Conservation (phyloP, 352 stramenopile species). For the Phytopythium delawarense region DNA sequence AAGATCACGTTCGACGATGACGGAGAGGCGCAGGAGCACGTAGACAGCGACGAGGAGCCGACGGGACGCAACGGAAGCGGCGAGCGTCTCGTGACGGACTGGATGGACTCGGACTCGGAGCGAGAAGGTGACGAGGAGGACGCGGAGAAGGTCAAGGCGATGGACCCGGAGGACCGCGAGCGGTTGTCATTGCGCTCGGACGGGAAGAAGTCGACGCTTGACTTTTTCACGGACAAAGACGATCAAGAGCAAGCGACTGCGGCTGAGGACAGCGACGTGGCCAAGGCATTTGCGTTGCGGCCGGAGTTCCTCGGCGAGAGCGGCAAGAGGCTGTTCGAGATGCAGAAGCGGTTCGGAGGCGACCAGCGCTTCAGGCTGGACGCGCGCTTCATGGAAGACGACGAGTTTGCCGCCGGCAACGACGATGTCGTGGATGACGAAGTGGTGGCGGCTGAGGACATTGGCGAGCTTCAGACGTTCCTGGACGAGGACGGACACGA, state of each 20-base stretch:
- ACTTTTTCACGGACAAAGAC: conserved; percentile 36
- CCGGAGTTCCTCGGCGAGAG: conserved; percentile 68
- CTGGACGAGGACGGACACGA: conserved; percentile 33
- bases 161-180: conserved; percentile 8
- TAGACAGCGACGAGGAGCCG: conserved; percentile 12
- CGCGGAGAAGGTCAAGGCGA: conserved; percentile 8
- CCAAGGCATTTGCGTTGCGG: conserved; percentile 50
- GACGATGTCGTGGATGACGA: conserved; percentile 28
- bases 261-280: conserved; percentile 4
- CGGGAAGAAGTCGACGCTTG: conserved; percentile 26
- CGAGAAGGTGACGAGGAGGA: conserved; percentile 15
- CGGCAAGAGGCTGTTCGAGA: conserved; percentile 74
- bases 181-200: neutral
- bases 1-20: conserved; percentile 80
- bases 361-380: conserved; percentile 79
- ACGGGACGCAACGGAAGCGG: conserved; percentile 2
- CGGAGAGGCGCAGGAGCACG: conserved; percentile 44
- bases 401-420: conserved; percentile 48
- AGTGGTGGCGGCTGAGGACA: conserved; percentile 11
- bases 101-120: conserved; percentile 59
- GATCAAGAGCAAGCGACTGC: conserved; percentile 18
- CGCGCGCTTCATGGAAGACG: conserved; percentile 65
- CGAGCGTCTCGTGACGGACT: conserved; percentile 27
- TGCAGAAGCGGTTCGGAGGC: conserved; percentile 77
- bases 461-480: conserved; percentile 44